A percentile compares a stretch with the other conserved stretches of the same genome.
phyloP scores from a whole-genome alignment of 1,139 yeast genomes.

The Hemisphaericaspora xylofermentans region DNA sequence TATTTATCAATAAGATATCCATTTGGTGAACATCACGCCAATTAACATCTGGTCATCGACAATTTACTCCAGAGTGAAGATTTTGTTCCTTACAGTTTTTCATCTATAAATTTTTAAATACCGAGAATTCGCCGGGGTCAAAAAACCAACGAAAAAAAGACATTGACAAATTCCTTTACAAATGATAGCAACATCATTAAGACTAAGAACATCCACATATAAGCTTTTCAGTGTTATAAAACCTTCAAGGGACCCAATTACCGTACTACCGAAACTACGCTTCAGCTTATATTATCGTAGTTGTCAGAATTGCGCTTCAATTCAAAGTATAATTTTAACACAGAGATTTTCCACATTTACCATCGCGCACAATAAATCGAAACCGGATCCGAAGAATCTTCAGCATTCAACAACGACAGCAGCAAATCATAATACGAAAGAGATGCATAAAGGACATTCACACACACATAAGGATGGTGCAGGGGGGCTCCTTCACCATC shows the following conservation, averaged over 20 bases:
- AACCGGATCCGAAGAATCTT: constrained; percentile 1
- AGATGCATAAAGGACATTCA: constrained; percentile 14
- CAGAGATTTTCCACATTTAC: constrained; percentile 12
- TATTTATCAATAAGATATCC: too few species aligned
- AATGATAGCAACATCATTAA: background rate
- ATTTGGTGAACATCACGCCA: too few species aligned
- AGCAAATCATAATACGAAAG: too few species aligned
- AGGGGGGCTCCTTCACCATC: constrained; percentile 19
- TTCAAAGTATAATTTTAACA: constrained; percentile 1
- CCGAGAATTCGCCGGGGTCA: too few species aligned
- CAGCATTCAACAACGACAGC: background rate
- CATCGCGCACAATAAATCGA: constrained; percentile 7
- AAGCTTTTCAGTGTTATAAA: background rate
- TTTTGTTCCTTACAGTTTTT: too few species aligned
- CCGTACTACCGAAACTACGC: background rate
- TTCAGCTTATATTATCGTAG: background rate
- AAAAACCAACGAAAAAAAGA: background rate
- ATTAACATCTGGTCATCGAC: too few species aligned
- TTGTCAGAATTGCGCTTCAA: background rate
- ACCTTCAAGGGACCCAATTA: background rate
- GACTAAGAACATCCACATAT: background rate
- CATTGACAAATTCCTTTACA: too few species aligned
- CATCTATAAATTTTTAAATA: background rate
- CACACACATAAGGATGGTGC: constrained; percentile 19
- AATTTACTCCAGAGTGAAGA: too few species aligned